phyloP scores from a whole-genome alignment of 495 filamentous ascomycete genomes.

The Trichodelitschia bisporula region DNA sequence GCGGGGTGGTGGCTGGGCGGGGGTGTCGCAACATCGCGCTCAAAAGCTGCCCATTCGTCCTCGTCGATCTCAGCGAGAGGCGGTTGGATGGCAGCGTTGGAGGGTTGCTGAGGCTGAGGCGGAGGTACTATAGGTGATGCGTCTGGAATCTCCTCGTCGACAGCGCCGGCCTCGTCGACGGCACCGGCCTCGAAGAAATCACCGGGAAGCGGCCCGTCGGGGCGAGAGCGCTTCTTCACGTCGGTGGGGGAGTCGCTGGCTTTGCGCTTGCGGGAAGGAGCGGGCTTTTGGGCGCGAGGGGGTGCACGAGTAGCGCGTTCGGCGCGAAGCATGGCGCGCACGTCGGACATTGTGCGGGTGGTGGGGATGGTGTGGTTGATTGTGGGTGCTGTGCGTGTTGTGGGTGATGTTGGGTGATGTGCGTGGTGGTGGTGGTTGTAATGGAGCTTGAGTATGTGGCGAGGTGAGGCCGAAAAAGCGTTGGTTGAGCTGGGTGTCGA shows the following conservation, averaged over 20 bases:
- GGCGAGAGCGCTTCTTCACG: conserved; percentile 20
- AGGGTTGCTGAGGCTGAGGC: conserved; percentile 1
- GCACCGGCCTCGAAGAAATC: background rate
- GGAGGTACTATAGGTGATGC: conserved; percentile 4
- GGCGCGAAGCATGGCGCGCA: conserved; percentile 56
- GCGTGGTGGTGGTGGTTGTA: too few relatives aligned
- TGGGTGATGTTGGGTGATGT: too few relatives aligned
- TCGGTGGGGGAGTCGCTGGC: conserved; percentile 23
- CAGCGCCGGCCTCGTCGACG: conserved; percentile 4
- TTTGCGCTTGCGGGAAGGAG: conserved; percentile 31
- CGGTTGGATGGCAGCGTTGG: conserved; percentile 1
- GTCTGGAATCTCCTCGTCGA: conserved; percentile 1
- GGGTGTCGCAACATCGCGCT: conserved; percentile 52
- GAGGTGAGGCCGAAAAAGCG: too few relatives aligned
- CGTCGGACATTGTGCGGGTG: conserved; percentile 46
- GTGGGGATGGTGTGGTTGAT: background rate
- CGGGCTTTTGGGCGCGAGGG: conserved; percentile 42
- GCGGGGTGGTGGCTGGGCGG: background rate
- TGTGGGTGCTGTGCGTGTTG: too few relatives aligned
- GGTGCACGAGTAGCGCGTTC: conserved; percentile 44
- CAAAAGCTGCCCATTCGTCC: conserved; percentile 76
- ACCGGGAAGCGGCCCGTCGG: conserved; percentile 2
- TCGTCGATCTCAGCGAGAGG: conserved; percentile 38
- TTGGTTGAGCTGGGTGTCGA: too few relatives aligned
- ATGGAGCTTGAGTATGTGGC: too few relatives aligned